Evolutionary conservation across 2,329 filamentous ascomycete genomes (phyloP).

Genomic region (Sclerotinia borealis): DNA sequence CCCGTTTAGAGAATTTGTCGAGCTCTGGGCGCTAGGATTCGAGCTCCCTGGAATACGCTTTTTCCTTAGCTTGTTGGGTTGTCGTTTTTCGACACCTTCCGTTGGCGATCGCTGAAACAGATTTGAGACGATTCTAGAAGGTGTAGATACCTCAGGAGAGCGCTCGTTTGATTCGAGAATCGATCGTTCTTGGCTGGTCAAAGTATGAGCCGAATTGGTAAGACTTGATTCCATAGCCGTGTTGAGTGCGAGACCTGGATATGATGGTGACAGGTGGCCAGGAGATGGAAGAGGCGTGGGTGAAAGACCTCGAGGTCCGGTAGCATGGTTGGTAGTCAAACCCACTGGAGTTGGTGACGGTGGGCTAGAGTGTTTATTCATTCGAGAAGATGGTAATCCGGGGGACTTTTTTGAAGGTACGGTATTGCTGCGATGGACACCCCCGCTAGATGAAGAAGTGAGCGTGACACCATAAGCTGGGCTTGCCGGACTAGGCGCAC

Average conservation of each 20-base stretch:
- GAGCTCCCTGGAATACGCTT: slow-evolving; percentile 67
- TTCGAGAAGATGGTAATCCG: slow-evolving; percentile 59
- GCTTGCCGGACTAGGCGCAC: slow-evolving; percentile 62
- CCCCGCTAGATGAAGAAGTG: slow-evolving; percentile 47
- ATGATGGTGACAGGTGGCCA: slow-evolving; percentile 22
- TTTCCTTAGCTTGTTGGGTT: slow-evolving; percentile 88
- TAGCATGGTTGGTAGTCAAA: slow-evolving; percentile 13
- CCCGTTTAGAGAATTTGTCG: slow-evolving; percentile 65
- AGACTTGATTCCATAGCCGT: slow-evolving; percentile 20
- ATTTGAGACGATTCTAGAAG: slow-evolving; percentile 61
- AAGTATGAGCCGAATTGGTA: slow-evolving; percentile 22
- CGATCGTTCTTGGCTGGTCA: slow-evolving; percentile 44
- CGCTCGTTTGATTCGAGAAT: slow-evolving; percentile 31
- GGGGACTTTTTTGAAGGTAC: slow-evolving; percentile 87
- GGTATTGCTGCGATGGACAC: slow-evolving; percentile 80
- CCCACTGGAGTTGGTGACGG: slow-evolving; percentile 36
- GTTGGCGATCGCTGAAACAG: slow-evolving; percentile 67
- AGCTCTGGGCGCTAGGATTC: slow-evolving; percentile 86
- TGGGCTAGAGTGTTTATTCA: slow-evolving; percentile 51
- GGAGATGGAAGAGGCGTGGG: slow-evolving; percentile 17
- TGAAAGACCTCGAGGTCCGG: slow-evolving; percentile 21
- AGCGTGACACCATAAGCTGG: slow-evolving; percentile 50
- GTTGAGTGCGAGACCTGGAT: slow-evolving; percentile 19
- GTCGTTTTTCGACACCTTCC: slow-evolving; percentile 55
- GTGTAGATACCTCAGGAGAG: slow-evolving; percentile 37